A percentile compares a stretch with the other conserved stretches of the same genome.
phyloP scores from a whole-genome alignment of 257 asterid species.

The Solanum chmielewskii region DNA sequence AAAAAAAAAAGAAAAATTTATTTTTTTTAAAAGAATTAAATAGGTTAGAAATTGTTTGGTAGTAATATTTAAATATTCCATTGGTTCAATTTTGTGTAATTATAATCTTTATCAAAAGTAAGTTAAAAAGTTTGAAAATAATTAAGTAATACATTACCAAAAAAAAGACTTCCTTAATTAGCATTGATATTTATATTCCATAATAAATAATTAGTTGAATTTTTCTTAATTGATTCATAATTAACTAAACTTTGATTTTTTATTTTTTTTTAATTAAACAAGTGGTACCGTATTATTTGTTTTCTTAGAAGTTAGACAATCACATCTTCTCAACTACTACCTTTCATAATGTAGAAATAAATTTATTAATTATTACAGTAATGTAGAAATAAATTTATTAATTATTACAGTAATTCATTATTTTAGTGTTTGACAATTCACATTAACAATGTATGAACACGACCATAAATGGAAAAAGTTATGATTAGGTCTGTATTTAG shows the following conservation, averaged over 20 bases:
- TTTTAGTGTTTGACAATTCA: background rate
- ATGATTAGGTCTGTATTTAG: background rate
- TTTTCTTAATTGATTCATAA: background rate
- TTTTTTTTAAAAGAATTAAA: too few relatives aligned
- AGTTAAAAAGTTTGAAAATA: background rate
- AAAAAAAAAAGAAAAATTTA: background rate
- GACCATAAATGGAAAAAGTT: background rate
- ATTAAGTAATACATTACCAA: background rate
- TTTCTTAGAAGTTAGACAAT: conserved; percentile 10
- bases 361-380: background rate
- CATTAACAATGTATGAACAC: background rate
- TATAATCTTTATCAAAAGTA: background rate
- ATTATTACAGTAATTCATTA: background rate
- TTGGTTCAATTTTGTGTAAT: too few relatives aligned
- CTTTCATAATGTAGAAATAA: background rate
- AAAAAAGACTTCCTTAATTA: background rate
- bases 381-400: background rate
- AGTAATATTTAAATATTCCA: background rate
- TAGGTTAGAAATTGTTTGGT: background rate
- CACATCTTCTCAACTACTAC: conserved; percentile 2
- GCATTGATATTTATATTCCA: background rate
- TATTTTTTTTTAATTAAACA: background rate
- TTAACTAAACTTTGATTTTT: background rate
- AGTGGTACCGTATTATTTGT: background rate
- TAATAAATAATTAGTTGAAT: background rate